Percentiles rank a stretch among this genome's conserved stretches.
These are phyloP conservation scores for Geotrichum ghanense DNA, from an alignment of 805 yeast genomes.

Conservation along the genomic window DNA sequence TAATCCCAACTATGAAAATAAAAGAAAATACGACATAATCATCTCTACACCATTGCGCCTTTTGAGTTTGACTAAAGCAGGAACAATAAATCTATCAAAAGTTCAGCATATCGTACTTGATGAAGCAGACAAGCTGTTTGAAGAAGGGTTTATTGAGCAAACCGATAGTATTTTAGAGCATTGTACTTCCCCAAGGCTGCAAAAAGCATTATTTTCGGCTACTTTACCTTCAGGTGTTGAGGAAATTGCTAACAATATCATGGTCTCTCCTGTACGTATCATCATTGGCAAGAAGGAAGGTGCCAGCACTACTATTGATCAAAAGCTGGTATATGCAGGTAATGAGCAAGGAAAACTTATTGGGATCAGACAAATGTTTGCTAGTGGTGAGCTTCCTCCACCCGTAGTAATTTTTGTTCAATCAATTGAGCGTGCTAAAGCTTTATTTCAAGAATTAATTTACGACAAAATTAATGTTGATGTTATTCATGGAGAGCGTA, in stretches of 20 bases:
- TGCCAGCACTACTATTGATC: constrained; percentile 75
- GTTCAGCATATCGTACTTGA: constrained; percentile 79
- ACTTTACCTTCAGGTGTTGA: constrained; percentile 92
- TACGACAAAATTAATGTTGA: constrained; percentile 91
- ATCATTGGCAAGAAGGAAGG: constrained; percentile 92
- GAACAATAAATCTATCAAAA: constrained; percentile 43
- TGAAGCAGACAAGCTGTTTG: constrained; percentile 92
- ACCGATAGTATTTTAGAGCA: constrained; percentile 71
- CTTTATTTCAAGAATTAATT: constrained; percentile 81
- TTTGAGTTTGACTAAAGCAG: constrained; percentile 61
- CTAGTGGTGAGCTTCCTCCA: constrained; percentile 69
- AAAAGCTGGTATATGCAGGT: constrained; percentile 76
- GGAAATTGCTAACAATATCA: constrained; percentile 72
- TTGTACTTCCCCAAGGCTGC: constrained; percentile 34
- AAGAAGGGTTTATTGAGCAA: constrained; percentile 78
- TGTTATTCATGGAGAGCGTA: constrained; percentile 90
- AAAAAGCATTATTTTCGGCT: constrained; percentile 84
- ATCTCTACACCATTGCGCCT: constrained; percentile 84
- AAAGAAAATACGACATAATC: constrained; percentile 62
- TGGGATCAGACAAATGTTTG: constrained; percentile 78
- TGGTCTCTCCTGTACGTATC: constrained; percentile 76
- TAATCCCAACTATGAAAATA: constrained; percentile 36
- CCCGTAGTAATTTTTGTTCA: constrained; percentile 90
- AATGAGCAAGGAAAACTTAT: constrained; percentile 90
- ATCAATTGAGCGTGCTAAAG: constrained; percentile 87